Evolutionary conservation across 1,139 yeast species (phyloP), one percentile per base, ranked within the genome.

Genomic region (Pichia sp.): DNA sequence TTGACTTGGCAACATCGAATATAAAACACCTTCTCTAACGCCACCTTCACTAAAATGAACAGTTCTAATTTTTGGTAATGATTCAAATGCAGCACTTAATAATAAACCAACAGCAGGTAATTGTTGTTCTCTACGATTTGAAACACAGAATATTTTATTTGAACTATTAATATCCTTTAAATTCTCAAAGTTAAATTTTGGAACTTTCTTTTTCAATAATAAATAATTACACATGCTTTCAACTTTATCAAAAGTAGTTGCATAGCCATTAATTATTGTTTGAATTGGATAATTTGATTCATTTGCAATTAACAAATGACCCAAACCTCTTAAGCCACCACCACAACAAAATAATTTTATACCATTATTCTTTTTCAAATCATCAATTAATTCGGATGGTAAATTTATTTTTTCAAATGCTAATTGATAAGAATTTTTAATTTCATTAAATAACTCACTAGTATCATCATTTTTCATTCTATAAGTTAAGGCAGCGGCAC

Each of bases 21-120:
- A 84, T 42, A 84, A 61, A 1, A 81, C 81, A 53, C 89, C 89
- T 67, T 84, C 89, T 58, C 89, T 73, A 25, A 83, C 83, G 53
- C 87, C 87, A 56, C 87, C 88, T 62, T 83, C 87, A 53, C 83
- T 76, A 63, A 83, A 83, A 58, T 81, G 77, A 30, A 83, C 75
- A 3, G 83, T 77, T 56, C 79, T 78, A 43, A 82, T 72, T 41
- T 69, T 70, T n/a, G 87, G 87, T 43, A 81, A 65, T 1, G 81
- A 74, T 56, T 76, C 79, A 57, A 80, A 72, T 0, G 83, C 80
- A 0, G 85, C 84, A 30, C 80, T 72, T 54, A 81, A 71, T n/a
- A 83, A 64, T 28, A 82, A 62, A 0, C 84, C 81, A 29, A 82
- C 84, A 0, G 87, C 84, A 4, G 87, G 87, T 41, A 83, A 67